Percentiles rank a stretch among this genome's conserved stretches.
Evolutionary conservation across 2,329 filamentous ascomycete genomes (phyloP).

Genomic region (Allantophomopsis lycopodina): DNA sequence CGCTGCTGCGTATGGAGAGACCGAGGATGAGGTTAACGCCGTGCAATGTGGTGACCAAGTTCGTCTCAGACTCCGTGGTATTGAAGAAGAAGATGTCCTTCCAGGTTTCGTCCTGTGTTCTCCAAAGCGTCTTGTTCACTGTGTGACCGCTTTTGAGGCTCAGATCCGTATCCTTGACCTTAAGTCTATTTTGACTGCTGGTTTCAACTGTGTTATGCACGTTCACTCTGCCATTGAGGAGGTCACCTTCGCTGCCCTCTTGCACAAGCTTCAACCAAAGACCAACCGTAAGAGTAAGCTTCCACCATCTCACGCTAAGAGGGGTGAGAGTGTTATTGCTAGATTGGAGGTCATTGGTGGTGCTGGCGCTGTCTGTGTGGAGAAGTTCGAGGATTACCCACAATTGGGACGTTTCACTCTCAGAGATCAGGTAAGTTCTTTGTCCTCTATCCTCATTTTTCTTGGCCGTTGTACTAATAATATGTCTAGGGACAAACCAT

Average conservation of each 20-base stretch:
- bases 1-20: conserved; percentile 83
- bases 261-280: conserved; percentile 93
- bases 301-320: conserved; percentile 81
- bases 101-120: conserved; percentile 96
- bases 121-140: conserved; percentile 85
- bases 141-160: conserved; percentile 79
- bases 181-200: conserved; percentile 84
- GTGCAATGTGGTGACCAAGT: conserved; percentile 92
- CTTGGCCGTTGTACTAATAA: background rate
- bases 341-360: conserved; percentile 77
- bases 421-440: conserved; percentile 57
- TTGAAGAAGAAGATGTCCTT: conserved; percentile 93
- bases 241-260: conserved; percentile 74
- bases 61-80: conserved; percentile 78
- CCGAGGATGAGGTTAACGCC: conserved; percentile 75
- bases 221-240: conserved; percentile 97
- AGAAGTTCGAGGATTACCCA: conserved; percentile 90
- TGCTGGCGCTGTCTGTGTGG: conserved; percentile 79
- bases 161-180: conserved; percentile 93
- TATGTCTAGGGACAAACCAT: conserved; percentile 80
- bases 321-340: conserved; percentile 74
- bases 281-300: conserved; percentile 89
- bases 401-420: conserved; percentile 87
- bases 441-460: conserved; percentile 12
- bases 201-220: conserved; percentile 96